These are phyloP conservation scores for Podospora australis DNA, from an alignment of 495 filamentous ascomycete species.

Conservation along the genomic window DNA sequence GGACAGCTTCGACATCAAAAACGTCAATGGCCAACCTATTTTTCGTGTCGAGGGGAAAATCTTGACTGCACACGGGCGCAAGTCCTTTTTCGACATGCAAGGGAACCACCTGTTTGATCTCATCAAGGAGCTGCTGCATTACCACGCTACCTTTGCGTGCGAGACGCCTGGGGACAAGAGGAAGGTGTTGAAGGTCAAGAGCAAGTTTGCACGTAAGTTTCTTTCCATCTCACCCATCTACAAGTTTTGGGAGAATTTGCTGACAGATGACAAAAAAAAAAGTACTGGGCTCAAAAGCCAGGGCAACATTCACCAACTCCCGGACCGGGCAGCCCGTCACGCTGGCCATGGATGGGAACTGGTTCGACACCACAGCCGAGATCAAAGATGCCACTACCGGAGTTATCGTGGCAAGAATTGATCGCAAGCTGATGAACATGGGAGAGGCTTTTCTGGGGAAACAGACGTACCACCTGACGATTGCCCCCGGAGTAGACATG, in stretches of 20 bases:
- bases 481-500: slow-evolving; percentile 56
- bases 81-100: slow-evolving; percentile 38
- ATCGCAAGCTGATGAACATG: slow-evolving; percentile 48
- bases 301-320: slow-evolving; percentile 40
- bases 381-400: slow-evolving; percentile 40
- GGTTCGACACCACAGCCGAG: slow-evolving; percentile 41
- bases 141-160: slow-evolving; percentile 44
- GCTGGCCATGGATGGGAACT: slow-evolving; percentile 38
- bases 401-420: slow-evolving; percentile 46
- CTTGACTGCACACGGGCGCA: slow-evolving; percentile 32
- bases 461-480: slow-evolving; percentile 53
- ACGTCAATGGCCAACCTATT: slow-evolving; percentile 37
- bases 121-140: slow-evolving; percentile 42
- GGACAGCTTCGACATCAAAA: slow-evolving; percentile 51
- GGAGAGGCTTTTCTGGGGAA: slow-evolving; percentile 49
- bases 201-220: slow-evolving; percentile 40
- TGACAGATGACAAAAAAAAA: not conserved
- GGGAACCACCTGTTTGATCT: slow-evolving; percentile 49
- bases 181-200: slow-evolving; percentile 47
- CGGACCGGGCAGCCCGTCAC: slow-evolving; percentile 28
- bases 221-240: too few species aligned
- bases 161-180: slow-evolving; percentile 34
- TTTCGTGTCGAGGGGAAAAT: slow-evolving; percentile 49
- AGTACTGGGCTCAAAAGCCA: slow-evolving; percentile 44
- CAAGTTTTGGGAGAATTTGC: too few species aligned